These are phyloP conservation scores for Plasmopara viticola DNA, from an alignment of 352 stramenopile genomes.

Conservation along the genomic window DNA sequence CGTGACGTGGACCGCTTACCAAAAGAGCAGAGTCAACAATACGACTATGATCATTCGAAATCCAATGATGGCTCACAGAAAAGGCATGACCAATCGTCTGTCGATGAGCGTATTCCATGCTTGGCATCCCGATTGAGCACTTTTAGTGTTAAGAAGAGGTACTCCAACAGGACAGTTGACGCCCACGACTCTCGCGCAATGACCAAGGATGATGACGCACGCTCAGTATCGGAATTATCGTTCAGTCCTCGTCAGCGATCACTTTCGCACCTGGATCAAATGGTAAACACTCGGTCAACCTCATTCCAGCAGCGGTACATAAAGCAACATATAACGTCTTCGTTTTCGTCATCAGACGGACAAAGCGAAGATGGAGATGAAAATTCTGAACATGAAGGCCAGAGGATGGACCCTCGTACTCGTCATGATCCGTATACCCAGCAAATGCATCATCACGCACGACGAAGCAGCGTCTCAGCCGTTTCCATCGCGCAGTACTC, in stretches of 20 bases:
- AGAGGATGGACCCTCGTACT: constrained; percentile 6
- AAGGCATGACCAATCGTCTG: too few species aligned
- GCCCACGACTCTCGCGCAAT: not conserved
- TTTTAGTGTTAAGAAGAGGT: constrained; percentile 2
- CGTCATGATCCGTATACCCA: constrained; percentile 17
- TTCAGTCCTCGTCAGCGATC: constrained; percentile 19
- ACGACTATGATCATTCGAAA: too few species aligned
- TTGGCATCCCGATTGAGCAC: too few species aligned
- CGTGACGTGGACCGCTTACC: too few species aligned
- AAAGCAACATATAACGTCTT: constrained; percentile 21
- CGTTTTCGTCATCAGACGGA: constrained; percentile 21
- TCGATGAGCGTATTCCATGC: too few species aligned
- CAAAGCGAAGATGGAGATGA: constrained; percentile 8
- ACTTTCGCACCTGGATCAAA: constrained; percentile 15
- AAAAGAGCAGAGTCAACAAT: too few species aligned
- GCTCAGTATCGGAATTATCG: constrained; percentile 14
- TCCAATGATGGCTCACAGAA: too few species aligned
- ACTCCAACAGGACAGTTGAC: not conserved
- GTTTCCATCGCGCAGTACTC: constrained; percentile 45
- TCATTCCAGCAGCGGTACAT: constrained; percentile 18
- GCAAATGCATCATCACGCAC: constrained; percentile 22
- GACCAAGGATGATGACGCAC: constrained; percentile 6
- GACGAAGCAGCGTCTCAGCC: constrained; percentile 24
- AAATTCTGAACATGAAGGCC: constrained; percentile 2
- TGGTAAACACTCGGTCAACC: constrained; percentile 9